Evolutionary conservation across 208 protist species (phyloP), one percentile per base, ranked within the genome.

Genomic region (Crithidia acanthocephali): DNA sequence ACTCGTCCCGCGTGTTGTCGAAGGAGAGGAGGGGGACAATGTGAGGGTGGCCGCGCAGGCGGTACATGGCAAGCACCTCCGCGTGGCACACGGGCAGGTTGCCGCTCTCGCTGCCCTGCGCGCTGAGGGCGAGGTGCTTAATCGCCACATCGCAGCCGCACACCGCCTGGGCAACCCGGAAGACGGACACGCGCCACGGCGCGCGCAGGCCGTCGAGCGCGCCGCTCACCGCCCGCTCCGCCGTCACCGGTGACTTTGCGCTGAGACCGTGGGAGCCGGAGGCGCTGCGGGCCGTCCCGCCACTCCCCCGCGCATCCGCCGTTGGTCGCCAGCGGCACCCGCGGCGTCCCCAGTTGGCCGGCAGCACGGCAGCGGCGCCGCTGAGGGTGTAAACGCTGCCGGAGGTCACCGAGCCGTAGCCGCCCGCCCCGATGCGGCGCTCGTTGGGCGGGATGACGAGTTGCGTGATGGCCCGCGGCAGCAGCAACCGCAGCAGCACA

Each of bases 31-130:
- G 59, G 28, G 83, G 71, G 25, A 87, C 74, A 35, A 94, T 87
- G 73, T 85, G 77, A 7, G 83, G 83, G 48, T 90, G 81, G 32
- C 81, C 79, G n/a, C 79, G 78, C 30, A 93, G 70, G 28, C 79
- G 84, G 30, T 75, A 67, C 74, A 95, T 85, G 11, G 84, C 77
- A 16, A 93, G 81, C 44, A 84, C 86, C 80, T 95, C 91, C 3
- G 75, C 76, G 76, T 94, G 88, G 47, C 79, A 89, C 51, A 85
- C 80, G 13, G 87, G 73, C 66, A 95, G 66, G 50, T 81, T 80
- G 33, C 66, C 76, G 35, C 81, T 83, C 58, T 86, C 87, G 33
- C 68, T 79, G 47, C 79, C 79, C 48, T 81, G 88, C 27, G 75
- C 72, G 27, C 70, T 71, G 8, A 93, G 62, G 7, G 91, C 74